Base-by-base conservation (phyloP, 1,284 basidiomycete species). In the Puccinia triticina region DNA sequence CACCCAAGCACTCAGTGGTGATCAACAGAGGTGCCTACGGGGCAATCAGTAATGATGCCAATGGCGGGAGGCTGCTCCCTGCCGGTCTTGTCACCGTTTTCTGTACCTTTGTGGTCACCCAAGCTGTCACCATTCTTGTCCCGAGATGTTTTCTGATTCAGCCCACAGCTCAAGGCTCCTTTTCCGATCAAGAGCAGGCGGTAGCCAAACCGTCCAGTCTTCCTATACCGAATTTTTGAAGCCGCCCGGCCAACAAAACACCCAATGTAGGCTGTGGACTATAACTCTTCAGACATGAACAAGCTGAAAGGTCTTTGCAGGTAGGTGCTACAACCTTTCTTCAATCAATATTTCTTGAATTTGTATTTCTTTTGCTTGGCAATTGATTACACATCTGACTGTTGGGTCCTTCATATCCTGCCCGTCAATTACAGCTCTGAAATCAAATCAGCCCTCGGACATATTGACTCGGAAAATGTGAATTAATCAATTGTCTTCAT, bases 391-490 rank as follows among this genome's bases (percentile, higher is more conserved):
- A 50, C 11, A 64, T 11, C 61, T 64, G 64, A 66, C 64, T 40
- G 7, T 21, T 40, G 16, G 16, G 34, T 26, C 48, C 66, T 57
- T 18, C n/a, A n/a, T 21, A 14, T 16, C 64, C 14, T 7, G 11
- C 37, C 10, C 40, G 18, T 2, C 16, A 43, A 26, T 71, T 4
- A 46, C 55, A 96, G 96, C 85, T 92, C 94, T 0, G 90, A 93
- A 83, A 92, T 98, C 64, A 89, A 92, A 21, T 91, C 92, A 84
- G 86, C 95, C 12, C 88, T 99, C 57, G 96, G 95, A 0, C 98
- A 98, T 87, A 93, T 93, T 26, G 96, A 98, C 86, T 94, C 94
- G 50, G 95, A 98, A 86, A 95, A 98, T 88, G 94, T 98, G 53
- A 96, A 97, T 3, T 96, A 98, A 12, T 79, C 77, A 18, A 79